phyloP scores from a whole-genome alignment of 768 basidiomycete genomes.

The Coprinopsis marcescibilis region DNA sequence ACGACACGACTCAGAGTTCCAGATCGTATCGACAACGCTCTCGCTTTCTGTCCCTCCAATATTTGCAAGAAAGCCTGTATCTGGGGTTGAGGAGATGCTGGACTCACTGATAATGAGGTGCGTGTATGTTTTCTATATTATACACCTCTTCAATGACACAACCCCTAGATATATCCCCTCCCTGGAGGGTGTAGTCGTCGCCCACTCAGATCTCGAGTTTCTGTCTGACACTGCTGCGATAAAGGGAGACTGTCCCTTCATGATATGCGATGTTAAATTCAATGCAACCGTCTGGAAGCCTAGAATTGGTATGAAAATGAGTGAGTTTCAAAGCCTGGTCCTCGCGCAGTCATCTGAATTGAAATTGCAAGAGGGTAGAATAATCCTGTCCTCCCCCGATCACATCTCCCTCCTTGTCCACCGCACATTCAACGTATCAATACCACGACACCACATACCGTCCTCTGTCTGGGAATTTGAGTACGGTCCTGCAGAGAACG shows the following conservation, averaged over 20 bases:
- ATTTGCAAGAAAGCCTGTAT: conserved; percentile 65
- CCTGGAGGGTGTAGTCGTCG: conserved; percentile 80
- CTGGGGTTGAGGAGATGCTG: conserved; percentile 82
- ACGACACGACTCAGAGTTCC: conserved; percentile 47
- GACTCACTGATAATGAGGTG: conserved; percentile 96
- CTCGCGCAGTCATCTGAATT: conserved; percentile 5
- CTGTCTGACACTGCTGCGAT: conserved; percentile 58
- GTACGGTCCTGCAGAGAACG: conserved; percentile 76
- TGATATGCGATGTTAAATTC: conserved; percentile 68
- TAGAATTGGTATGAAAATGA: conserved; percentile 69
- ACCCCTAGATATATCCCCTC: conserved; percentile 76
- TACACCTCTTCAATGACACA: background rate
- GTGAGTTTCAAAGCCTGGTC: conserved; percentile 35
- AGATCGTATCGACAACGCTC: conserved; percentile 57
- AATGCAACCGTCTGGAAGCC: conserved; percentile 90
- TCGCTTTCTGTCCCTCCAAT: conserved; percentile 75
- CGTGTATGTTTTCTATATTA: conserved; percentile 16
- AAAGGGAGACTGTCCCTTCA: conserved; percentile 80
- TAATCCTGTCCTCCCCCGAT: conserved; percentile 87
- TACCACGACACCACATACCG: conserved; percentile 89
- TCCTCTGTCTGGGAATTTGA: conserved; percentile 79
- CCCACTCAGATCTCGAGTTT: conserved; percentile 77
- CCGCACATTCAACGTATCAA: conserved; percentile 91
- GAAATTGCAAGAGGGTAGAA: conserved; percentile 58
- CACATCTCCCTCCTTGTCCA: conserved; percentile 88